Base-by-base conservation (phyloP, 805 yeast genomes). In the Phaffomyces opuntiae region DNA sequence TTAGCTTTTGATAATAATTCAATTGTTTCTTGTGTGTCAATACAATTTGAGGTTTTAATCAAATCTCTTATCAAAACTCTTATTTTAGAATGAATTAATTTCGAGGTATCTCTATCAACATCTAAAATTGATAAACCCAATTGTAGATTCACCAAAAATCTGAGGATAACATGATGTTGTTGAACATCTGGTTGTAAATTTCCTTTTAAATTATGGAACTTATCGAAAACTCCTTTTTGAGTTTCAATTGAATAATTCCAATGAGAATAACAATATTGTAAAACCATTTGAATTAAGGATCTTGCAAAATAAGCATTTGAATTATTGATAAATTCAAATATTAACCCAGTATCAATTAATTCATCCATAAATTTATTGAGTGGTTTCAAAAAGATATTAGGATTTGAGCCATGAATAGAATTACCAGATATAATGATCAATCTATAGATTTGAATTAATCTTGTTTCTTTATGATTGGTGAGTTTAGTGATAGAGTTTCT, bases 261-360 rank as follows among this genome's bases (percentile, higher is more conserved):
- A 48, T 74, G 75, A 9, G 66, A 59, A 59, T 72, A 70, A 45
- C 75, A 70, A 49, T 73, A 75, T 40, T 63, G 66, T 16, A 75
- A 53, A 3, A 74, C 48, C 55, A 69, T 55, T 31, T 75, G 80
- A 12, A 72, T 39, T 19, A 74, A 40, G 1, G 66, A 51, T 39
- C 63, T 56, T 14, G 66, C 58, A 6, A 61, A 44, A 21, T 61
- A 53, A 0, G 54, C 17, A 9, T 53, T 53, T 6, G 50, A 38
- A 0, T 51, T 53, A 9, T 58, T 56, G 32, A 68, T 48, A 3
- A 69, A 36, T 7, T 67, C 63, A 41, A 64, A 57, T 0, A 73
- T 34, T 0, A 57, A 46, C 0, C 73, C 73, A 1, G 66, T 59
- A 33, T 72, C 75, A 16, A 75, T 56, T 26, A 76, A 41, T 17